Evolutionary conservation across 2,329 filamentous ascomycete genomes (phyloP).

Genomic region (Talaromyces sp.): DNA sequence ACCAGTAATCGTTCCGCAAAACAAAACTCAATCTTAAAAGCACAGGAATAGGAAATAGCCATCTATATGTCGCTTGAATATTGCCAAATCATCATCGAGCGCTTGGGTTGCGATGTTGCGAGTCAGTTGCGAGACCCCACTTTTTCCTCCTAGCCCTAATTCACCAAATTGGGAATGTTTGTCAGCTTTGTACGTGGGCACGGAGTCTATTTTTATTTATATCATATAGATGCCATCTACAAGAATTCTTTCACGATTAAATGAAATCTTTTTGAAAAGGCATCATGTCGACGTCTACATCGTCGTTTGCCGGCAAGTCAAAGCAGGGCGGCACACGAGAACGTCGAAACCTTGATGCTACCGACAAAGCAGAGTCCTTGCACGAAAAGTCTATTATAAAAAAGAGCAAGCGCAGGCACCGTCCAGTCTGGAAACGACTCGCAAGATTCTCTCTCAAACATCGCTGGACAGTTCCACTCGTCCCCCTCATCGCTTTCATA

Average conservation of each 20-base stretch:
- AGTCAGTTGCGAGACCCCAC: constrained; percentile 10
- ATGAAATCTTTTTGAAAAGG: background rate
- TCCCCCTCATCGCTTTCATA: background rate
- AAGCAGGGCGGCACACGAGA: background rate
- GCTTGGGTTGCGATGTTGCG: constrained; percentile 5
- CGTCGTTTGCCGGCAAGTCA: background rate
- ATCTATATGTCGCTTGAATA: too few relatives aligned
- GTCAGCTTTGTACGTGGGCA: too few relatives aligned
- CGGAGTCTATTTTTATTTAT: background rate
- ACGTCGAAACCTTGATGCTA: background rate
- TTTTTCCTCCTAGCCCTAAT: constrained; percentile 13
- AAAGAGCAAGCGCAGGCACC: background rate
- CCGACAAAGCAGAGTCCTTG: background rate
- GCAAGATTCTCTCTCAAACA: constrained; percentile 8
- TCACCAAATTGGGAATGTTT: background rate
- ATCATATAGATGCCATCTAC: background rate
- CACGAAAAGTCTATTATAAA: background rate
- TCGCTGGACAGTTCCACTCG: constrained; percentile 13
- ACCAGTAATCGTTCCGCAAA: background rate
- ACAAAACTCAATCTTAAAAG: background rate
- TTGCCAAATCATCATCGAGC: background rate
- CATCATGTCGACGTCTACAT: background rate
- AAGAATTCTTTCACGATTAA: too few relatives aligned
- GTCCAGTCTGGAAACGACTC: background rate
- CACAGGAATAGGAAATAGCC: background rate